phyloP scores from a whole-genome alignment of 2,329 filamentous ascomycete genomes.

The Colletotrichum abscissum region DNA sequence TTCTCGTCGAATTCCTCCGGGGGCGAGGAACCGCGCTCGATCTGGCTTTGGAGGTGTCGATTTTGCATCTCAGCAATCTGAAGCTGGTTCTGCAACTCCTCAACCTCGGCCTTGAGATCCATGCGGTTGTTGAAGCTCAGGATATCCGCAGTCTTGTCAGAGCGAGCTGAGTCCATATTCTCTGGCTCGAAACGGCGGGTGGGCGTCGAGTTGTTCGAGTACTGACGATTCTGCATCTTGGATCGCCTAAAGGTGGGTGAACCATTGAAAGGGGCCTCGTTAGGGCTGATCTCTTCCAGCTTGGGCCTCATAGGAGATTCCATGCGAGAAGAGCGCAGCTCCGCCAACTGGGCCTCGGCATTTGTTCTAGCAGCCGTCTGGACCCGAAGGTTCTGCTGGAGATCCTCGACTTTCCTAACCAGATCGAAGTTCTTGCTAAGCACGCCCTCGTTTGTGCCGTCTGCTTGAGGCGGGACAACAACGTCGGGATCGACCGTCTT shows the following conservation, averaged over 20 bases:
- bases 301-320: conserved; percentile 79
- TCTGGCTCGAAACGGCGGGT: conserved; percentile 76
- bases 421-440: conserved; percentile 84
- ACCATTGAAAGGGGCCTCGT: conserved; percentile 78
- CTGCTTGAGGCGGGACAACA: conserved; percentile 70
- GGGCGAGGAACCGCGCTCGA: conserved; percentile 75
- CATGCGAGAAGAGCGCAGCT: conserved; percentile 76
- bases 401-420: conserved; percentile 85
- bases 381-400: conserved; percentile 88
- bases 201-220: conserved; percentile 82
- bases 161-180: conserved; percentile 79
- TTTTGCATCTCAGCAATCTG: conserved; percentile 97
- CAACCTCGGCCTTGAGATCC: conserved; percentile 90
- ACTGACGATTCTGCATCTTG: conserved; percentile 66
- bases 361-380: conserved; percentile 84
- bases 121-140: conserved; percentile 87
- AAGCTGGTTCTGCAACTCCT: conserved; percentile 92
- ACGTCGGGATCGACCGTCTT: conserved; percentile 87
- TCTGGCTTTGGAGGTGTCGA: conserved; percentile 87
- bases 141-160: conserved; percentile 87
- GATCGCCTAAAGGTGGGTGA: conserved; percentile 78
- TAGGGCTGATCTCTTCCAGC: conserved; percentile 88
- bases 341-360: conserved; percentile 84
- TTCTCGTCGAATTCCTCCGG: conserved; percentile 77
- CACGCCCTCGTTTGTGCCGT: conserved; percentile 64